These are phyloP conservation scores for Alternaria sp. DNA, from an alignment of 2,329 filamentous ascomycete species.

Conservation along the genomic window DNA sequence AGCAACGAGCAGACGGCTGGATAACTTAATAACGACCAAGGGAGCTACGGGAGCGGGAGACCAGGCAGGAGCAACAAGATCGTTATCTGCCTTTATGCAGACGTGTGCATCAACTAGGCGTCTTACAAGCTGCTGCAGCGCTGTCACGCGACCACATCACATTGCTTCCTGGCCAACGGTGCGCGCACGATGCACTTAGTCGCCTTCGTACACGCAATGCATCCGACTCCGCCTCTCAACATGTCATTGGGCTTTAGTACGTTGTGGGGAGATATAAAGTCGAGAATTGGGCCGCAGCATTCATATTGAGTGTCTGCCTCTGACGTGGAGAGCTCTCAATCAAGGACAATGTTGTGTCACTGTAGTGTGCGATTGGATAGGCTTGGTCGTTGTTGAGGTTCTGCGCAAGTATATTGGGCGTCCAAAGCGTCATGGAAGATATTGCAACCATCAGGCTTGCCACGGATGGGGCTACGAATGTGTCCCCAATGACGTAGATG, in stretches of 20 bases:
- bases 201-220: constrained; percentile 42
- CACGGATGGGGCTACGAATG: background rate
- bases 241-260: constrained; percentile 27
- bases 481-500: background rate
- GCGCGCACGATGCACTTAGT: constrained; percentile 39
- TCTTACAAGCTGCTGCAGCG: constrained; percentile 32
- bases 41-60: background rate
- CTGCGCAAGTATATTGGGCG: background rate
- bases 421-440: background rate
- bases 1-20: background rate
- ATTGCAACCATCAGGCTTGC: background rate
- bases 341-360: background rate
- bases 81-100: constrained; percentile 13
- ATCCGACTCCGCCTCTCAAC: constrained; percentile 46
- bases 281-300: background rate
- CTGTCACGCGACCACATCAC: constrained; percentile 40
- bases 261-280: background rate
- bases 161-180: constrained; percentile 21
- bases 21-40: background rate
- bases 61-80: background rate
- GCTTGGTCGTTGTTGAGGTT: background rate
- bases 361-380: background rate
- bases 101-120: constrained; percentile 11
- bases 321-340: background rate
- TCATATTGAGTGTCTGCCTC: background rate